A percentile compares a stretch with the other conserved stretches of the same genome.
phyloP scores from a whole-genome alignment of 192 early-diverging fungal genomes.

The Globomyces pollinis-pini region DNA sequence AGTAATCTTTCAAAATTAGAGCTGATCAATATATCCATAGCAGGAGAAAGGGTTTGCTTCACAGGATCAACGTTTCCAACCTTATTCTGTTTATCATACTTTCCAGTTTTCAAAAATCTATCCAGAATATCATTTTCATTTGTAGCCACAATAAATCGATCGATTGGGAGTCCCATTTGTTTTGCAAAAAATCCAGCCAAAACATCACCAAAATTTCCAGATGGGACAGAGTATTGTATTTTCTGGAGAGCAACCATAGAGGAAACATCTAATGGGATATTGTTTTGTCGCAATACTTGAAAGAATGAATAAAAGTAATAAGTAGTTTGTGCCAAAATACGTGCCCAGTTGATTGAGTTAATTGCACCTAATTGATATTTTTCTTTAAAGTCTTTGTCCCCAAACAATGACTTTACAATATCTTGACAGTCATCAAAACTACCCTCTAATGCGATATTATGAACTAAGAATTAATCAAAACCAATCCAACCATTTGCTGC shows the following conservation, averaged over 20 bases:
- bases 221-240: slow-evolving; percentile 76
- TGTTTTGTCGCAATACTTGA: not conserved
- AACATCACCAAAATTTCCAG: slow-evolving; percentile 92
- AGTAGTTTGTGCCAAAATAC: slow-evolving; percentile 89
- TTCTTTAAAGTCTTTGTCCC: slow-evolving; percentile 62
- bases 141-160: slow-evolving; percentile 80
- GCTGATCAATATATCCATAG: slow-evolving; percentile 95
- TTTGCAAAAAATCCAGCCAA: slow-evolving; percentile 89
- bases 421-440: slow-evolving; percentile 98
- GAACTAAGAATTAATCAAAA: slow-evolving; percentile 47
- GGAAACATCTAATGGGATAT: no score
- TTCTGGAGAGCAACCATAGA: slow-evolving; percentile 2
- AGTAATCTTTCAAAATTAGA: slow-evolving; percentile 97
- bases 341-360: slow-evolving; percentile 99
- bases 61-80: slow-evolving; percentile 29
- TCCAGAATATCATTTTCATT: slow-evolving; percentile 97
- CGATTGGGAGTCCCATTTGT: slow-evolving; percentile 84
- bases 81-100: slow-evolving; percentile 50
- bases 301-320: slow-evolving; percentile 97
- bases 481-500: slow-evolving; percentile 75
- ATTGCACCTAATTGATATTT: slow-evolving; percentile 82
- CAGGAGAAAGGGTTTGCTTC: slow-evolving; percentile 77
- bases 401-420: slow-evolving; percentile 86
- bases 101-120: slow-evolving; percentile 81
- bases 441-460: slow-evolving; percentile 85